Evolutionary conservation across 163 green algal species (phyloP), one percentile per base, ranked within the genome.

Genomic region (Chlorella variabilis): DNA sequence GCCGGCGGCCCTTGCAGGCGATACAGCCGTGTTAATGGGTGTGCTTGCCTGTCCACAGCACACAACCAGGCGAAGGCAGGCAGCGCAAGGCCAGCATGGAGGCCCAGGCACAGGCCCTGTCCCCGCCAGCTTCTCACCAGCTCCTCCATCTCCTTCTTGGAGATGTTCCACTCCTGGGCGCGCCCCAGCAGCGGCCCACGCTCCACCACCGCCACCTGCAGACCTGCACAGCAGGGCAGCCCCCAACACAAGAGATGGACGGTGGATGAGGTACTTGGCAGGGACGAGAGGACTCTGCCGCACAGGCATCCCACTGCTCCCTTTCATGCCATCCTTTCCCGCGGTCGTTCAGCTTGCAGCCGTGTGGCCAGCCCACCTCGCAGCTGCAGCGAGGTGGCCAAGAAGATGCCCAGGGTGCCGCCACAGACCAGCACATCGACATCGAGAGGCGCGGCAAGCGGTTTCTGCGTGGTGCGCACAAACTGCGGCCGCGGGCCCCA

Each of bases 91-190:
- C n/a, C n/a, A n/a, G n/a, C n/a, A n/a, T n/a, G n/a, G n/a, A n/a
- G n/a, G n/a, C n/a, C n/a, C n/a, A n/a, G n/a, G n/a, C n/a, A n/a
- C n/a, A n/a, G n/a, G n/a, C n/a, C n/a, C n/a, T n/a, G n/a, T n/a
- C n/a, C n/a, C n/a, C n/a, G n/a, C n/a, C n/a, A n/a, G n/a, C n/a
- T n/a, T n/a, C 71, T 45, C 36, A 82, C 78, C 49, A 88, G 61
- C 45, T 82, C 85, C 20, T 78, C 38, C 48, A 91, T 63, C 25
- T 91, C 87, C 27, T 78, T 75, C 8, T 74, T 48, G n/a, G 38
- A 67, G 42, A 91, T 89, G 75, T 91, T 91, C 87, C 87, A 91
- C 39, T 91, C 87, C 65, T 91, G 87, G 23, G 80, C 71, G 8
- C 87, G 39, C 2, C 87, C 87, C n/a, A 51, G 20, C 61, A 91